A percentile compares a stretch with the other conserved stretches of the same genome.
phyloP scores from a whole-genome alignment of 352 stramenopile species.

The Phytophthora cajani region DNA sequence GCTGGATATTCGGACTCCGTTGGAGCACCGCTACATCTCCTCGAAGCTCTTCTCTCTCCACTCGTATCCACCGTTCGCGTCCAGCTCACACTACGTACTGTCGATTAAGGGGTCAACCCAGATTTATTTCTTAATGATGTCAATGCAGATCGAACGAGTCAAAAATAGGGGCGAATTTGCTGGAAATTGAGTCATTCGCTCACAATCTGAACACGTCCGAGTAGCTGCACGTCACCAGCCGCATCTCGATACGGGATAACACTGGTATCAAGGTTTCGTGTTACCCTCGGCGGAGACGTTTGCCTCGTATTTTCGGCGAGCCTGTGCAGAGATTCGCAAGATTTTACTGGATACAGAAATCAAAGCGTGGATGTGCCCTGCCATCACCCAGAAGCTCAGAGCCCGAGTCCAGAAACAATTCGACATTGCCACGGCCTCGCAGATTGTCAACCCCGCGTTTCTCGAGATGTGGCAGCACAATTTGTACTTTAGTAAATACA shows the following conservation, averaged over 20 bases:
- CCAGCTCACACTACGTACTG: slow-evolving; percentile 47
- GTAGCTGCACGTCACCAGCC: slow-evolving; percentile 5
- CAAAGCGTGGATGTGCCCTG: slow-evolving; percentile 11
- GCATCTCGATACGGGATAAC: slow-evolving; percentile 5
- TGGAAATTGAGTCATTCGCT: slow-evolving; percentile 36
- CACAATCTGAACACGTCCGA: neutral
- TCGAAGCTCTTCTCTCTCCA: slow-evolving; percentile 25
- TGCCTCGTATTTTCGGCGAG: slow-evolving; percentile 5
- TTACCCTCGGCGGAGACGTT: slow-evolving; percentile 24
- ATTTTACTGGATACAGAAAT: neutral
- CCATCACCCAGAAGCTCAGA: neutral
- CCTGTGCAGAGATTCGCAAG: slow-evolving; percentile 13
- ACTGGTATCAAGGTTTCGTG: slow-evolving; percentile 29
- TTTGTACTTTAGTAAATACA: slow-evolving; percentile 9
- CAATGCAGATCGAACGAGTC: neutral
- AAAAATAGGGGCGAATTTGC: neutral
- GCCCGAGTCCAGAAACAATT: slow-evolving; percentile 20
- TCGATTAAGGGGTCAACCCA: slow-evolving; percentile 17
- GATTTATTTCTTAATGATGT: neutral
- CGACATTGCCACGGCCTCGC: neutral
- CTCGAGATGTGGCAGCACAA: slow-evolving; percentile 42
- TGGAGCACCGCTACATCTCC: slow-evolving; percentile 3
- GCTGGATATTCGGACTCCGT: neutral
- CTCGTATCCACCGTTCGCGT: slow-evolving; percentile 37
- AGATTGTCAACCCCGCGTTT: slow-evolving; percentile 2